Base-by-base conservation (phyloP, 768 basidiomycete species). In the Leucocoprinus sp. region DNA sequence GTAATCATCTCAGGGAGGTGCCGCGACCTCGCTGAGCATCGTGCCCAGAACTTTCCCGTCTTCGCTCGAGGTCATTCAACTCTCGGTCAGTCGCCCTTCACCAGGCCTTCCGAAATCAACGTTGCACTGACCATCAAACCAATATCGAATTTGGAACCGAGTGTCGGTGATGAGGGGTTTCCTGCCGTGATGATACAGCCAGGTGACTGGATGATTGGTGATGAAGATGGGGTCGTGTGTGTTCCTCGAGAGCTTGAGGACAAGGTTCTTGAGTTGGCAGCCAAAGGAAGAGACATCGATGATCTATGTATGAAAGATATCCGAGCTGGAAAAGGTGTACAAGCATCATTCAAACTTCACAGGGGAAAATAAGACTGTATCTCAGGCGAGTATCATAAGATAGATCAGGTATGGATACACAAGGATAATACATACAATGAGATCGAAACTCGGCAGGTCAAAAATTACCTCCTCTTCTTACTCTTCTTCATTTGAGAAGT, bases 141-240 rank as follows among this genome's bases (percentile, higher is more conserved):
- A 36, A 11, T 23, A 23, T 17, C 22, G 27, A 21, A 6, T 7
- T 17, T 23, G 14, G 34, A 18, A 14, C 8, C 17, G 2, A 27
- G 6, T 26, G 64, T 58, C n/a, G 57, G 58, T 26, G 66, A 67
- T 26, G 56, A n/a, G n/a, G n/a, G 58, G 7, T 80, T 85, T 53
- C 74, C 78, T 2, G 50, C 75, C 0, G 70, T 80, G 8, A 70
- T 55, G 2, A 71, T 95, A 5, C 57, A 75, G 14, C 83, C 92
- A 2, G 85, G 82, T 2, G 92, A 93, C 60, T 76, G 82, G 72
- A 74, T 95, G 38, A 60, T 93, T n/a, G 90, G 81, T 19, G 93
- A 96, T 60, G 74, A 80, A 46, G 87, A 96, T 58, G 92, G 93
- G 1, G 88, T 93, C 1, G 87, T 97, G 2, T 87, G 81, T 54